A percentile compares a stretch with the other conserved stretches of the same genome.
Evolutionary conservation across 192 early-diverging fungal genomes (phyloP).

Genomic region (Rhizophagus prolifer): DNA sequence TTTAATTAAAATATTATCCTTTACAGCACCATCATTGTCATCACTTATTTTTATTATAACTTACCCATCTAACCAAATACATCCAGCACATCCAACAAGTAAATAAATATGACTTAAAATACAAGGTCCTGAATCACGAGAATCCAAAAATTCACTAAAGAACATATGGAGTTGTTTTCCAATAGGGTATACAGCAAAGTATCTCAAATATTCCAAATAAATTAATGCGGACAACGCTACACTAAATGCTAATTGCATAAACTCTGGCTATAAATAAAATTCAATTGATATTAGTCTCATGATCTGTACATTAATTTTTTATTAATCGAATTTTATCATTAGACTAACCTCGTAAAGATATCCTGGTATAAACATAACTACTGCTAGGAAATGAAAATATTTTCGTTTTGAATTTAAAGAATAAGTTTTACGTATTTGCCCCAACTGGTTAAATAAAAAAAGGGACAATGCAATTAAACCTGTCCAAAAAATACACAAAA

Average conservation of each 20-base stretch:
- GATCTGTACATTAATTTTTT: not conserved
- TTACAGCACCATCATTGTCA: not conserved
- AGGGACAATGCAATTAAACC: constrained; percentile 36
- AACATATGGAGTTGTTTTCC: constrained; percentile 68
- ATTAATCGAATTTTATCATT: not conserved
- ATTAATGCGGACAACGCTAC: constrained; percentile 73
- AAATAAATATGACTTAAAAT: constrained; percentile 90
- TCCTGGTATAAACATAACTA: constrained; percentile 85
- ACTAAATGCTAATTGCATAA: constrained; percentile 81
- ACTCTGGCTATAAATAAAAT: constrained; percentile 51
- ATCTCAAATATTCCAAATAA: constrained; percentile 78
- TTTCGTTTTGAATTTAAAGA: constrained; percentile 78
- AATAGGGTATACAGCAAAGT: constrained; percentile 67
- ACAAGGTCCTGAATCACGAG: constrained; percentile 76
- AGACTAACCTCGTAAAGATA: constrained; percentile 62
- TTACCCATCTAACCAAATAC: constrained; percentile 83
- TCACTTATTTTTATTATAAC: not conserved
- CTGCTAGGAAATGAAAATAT: constrained; percentile 80
- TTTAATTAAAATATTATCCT: not conserved
- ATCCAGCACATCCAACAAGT: constrained; percentile 84
- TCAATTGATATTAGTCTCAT: not conserved
- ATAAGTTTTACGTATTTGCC: constrained; percentile 34
- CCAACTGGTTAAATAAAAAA: constrained; percentile 38
- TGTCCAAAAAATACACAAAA: constrained; percentile 40
- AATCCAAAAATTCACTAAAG: constrained; percentile 79